Evolutionary conservation across 2,329 filamentous ascomycete genomes (phyloP).

Genomic region (Leptosphaerulina australis): DNA sequence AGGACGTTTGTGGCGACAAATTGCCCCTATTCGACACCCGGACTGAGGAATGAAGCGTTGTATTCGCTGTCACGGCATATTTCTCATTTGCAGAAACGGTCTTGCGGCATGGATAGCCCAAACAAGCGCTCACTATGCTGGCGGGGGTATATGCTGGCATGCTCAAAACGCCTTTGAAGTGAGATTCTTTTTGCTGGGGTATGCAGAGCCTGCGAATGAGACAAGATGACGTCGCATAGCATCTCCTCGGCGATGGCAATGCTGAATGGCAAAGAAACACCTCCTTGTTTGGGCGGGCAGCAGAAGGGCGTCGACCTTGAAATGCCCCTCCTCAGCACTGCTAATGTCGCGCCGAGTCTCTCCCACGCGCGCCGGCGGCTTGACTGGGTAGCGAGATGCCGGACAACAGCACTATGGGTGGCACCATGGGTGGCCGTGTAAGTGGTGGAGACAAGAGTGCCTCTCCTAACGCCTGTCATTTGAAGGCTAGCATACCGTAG

Average conservation of each 20-base stretch:
- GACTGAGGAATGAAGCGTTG: neutral
- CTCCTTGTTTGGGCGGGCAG: neutral
- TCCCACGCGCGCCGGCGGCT: constrained; percentile 14
- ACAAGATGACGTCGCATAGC: constrained; percentile 7
- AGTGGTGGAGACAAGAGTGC: constrained; percentile 12
- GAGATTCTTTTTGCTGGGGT: constrained; percentile 2
- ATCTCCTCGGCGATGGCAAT: constrained; percentile 2
- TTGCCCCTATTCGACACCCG: constrained; percentile 19
- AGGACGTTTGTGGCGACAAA: constrained; percentile 11
- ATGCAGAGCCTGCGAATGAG: neutral
- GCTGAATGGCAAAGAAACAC: neutral
- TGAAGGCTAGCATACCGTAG: constrained; percentile 10
- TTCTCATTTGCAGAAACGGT: constrained; percentile 7
- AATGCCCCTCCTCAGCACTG: neutral
- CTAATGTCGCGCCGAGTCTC: constrained; percentile 13
- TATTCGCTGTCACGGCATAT: constrained; percentile 11
- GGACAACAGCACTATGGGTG: constrained; percentile 1
- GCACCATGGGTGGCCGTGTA: constrained; percentile 3
- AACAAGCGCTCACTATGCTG: neutral
- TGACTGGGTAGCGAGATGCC: constrained; percentile 5
- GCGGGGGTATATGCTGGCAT: constrained; percentile 1
- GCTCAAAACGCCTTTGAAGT: neutral
- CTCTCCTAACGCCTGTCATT: constrained; percentile 16
- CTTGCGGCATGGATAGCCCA: neutral
- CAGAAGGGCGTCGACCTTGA: neutral